Conservation (phyloP, 331 rosid species). For the Quercus tomentella region DNA sequence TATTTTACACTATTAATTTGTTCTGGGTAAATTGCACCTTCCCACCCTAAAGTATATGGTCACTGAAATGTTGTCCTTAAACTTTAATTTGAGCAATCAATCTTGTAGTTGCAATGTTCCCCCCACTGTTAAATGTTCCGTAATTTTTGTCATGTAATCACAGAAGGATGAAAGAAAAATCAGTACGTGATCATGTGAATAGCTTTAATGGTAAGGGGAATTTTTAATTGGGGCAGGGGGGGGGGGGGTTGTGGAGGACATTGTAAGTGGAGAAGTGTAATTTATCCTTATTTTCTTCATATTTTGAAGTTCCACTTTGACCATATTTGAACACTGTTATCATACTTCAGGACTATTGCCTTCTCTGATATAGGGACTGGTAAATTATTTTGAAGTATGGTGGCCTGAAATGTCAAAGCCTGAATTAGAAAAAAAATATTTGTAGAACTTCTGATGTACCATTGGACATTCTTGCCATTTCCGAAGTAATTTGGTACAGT, state of each 20-base stretch:
- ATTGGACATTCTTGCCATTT: neutral
- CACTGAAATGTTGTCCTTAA: no score
- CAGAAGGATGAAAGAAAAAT: no score
- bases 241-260: no score
- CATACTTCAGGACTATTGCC: neutral
- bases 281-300: neutral
- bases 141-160: no score
- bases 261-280: no score
- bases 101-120: no score
- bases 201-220: no score
- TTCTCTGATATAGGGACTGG: neutral
- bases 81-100: no score
- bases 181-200: no score
- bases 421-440: neutral
- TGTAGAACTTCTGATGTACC: neutral
- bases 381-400: neutral
- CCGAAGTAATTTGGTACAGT: neutral
- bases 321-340: neutral
- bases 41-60: no score
- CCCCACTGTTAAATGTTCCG: no score
- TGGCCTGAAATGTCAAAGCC: neutral
- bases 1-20: neutral
- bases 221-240: no score
- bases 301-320: neutral
- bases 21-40: neutral